Percentiles rank a stretch among this genome's conserved stretches.
Conservation (phyloP, 108 stramenopile genomes). For the Parietichytrium sp. region DNA sequence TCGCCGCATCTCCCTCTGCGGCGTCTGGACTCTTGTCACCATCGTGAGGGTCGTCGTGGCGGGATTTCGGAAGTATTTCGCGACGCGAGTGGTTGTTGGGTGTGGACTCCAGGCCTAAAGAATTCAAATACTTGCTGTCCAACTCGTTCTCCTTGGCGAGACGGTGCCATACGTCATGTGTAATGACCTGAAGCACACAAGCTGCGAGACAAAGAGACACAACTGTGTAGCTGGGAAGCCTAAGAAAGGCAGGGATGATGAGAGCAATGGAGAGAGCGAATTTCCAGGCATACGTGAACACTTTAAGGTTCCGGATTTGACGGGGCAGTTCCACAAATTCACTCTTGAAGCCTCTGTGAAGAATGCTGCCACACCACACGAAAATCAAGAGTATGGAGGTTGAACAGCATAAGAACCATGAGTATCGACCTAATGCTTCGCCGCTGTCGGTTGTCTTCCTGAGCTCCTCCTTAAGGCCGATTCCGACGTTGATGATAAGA, state of each 20-base stretch:
- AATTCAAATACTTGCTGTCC: not conserved
- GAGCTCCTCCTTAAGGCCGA: not conserved
- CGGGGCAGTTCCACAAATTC: not conserved
- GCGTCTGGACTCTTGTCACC: not conserved
- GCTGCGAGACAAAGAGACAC: not conserved
- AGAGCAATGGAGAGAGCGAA: not conserved
- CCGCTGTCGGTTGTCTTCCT: not conserved
- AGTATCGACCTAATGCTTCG: not conserved
- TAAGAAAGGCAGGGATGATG: not conserved
- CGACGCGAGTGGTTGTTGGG: no score
- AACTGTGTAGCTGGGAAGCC: not conserved
- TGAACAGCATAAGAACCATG: conserved; percentile 32
- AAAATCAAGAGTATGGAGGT: not conserved
- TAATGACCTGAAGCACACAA: conserved; percentile 4
- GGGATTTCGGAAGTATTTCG: no score
- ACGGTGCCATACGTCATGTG: conserved; percentile 14
- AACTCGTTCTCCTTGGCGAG: conserved; percentile 2
- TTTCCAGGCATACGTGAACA: conserved; percentile 25
- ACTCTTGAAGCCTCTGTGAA: not conserved
- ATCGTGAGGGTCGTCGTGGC: not conserved
- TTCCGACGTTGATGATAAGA: conserved; percentile 8
- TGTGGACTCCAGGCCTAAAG: not conserved
- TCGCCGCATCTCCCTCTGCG: not conserved
- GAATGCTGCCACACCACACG: not conserved
- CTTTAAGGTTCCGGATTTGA: not conserved